Evolutionary conservation across 176 grass and related monocot genomes (phyloP), one percentile per base, ranked within the genome.

Genomic region (Calamus simplicifolius): DNA sequence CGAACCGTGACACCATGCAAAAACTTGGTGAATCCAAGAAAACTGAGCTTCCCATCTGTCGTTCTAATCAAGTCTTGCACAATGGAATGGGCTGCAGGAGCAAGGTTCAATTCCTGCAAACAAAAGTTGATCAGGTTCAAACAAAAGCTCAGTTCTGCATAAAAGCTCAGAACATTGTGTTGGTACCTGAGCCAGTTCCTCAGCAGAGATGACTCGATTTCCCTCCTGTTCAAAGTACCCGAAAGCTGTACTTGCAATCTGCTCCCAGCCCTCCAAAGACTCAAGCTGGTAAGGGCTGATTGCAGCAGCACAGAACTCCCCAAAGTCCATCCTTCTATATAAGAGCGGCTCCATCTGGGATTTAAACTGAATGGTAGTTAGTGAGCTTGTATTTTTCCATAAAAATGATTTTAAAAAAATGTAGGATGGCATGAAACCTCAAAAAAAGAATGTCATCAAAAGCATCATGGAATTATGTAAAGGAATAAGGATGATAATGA

Each of bases 321-420:
- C 65, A 56, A 68, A 68, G 28, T 68, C 18, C 65, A 68, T 68
- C 52, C 65, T 68, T 56, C 65, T 43, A 23, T 68, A 56, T n/a
- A 29, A 56, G 52, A 68, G 51, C 16, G 65, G 51, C 18, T 68
- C 65, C 52, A 68, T 21, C 65, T 68, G 29, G 18, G 35, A 43
- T 27, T 43, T 35, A 55, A 3, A 67, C 35, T 8, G 5, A 43
- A 43, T 43, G 12, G 35, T 12, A 43, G 35, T 43, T 12, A 43
- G 10, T 43, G 35, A 1, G 35, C 35, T 10, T 43, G 35, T 43
- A 43, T 43, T 43, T 13, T 43, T 7, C 35, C 5, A 43, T 43
- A 43, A 13, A 43, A 43, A 6, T 12, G 8, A 43, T 2, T 43
- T 43, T 23, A 23, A 43, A 43, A 43, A 38, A 12, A 43, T 43